Base-by-base conservation (phyloP, 192 early-diverging fungal genomes). In the Bifiguratus adelaidae region DNA sequence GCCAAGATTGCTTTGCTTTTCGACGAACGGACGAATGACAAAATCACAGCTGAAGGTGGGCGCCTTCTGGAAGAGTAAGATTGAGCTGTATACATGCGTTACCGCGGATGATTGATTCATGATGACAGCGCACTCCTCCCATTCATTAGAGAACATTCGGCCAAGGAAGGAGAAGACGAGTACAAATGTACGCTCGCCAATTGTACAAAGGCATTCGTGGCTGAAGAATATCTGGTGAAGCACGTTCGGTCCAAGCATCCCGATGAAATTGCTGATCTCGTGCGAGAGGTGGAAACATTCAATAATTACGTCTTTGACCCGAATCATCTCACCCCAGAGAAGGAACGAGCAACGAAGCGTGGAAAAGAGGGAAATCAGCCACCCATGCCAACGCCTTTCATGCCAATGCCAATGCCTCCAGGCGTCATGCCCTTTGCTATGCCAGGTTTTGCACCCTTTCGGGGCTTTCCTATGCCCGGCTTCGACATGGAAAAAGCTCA, bases 171-270 rank as follows among this genome's bases (percentile, higher is more conserved):
- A 27, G 86, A 87, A 42, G 82, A 81, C 44, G 88, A 90, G 63
- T 98, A 66, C 74, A 77, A 90, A 50, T 98, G 95, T 69, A 74
- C 68, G 50, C 51, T 86, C 44, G 52, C 41, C 3, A 56, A 64
- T 26, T 98, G 95, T 68, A 72, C 67, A 15, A 98, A 98, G 76
- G 82, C 94, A 30, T 98, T 98, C 73, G 83, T 86, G 56, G 95
- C 88, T 18, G 75, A 84, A 26, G 83, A 86, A 48, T 98, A 89
- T 81, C 90, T 96, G 18, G 76, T 75, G 60, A 98, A 98, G 65
- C 95, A 98, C 53, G 86, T 98, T 53, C 56, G 73, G 49, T 76
- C 73, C 45, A 98, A 98, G 66, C 95, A 98, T 59, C 70, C 81
- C 9, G 81, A 84, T 23, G 70, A 78, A 47, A 51, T 85, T 41